A percentile compares a stretch with the other conserved stretches of the same genome.
These are phyloP conservation scores for Populus hybrid DNA, from an alignment of 441 rosid species.

Conservation along the genomic window DNA sequence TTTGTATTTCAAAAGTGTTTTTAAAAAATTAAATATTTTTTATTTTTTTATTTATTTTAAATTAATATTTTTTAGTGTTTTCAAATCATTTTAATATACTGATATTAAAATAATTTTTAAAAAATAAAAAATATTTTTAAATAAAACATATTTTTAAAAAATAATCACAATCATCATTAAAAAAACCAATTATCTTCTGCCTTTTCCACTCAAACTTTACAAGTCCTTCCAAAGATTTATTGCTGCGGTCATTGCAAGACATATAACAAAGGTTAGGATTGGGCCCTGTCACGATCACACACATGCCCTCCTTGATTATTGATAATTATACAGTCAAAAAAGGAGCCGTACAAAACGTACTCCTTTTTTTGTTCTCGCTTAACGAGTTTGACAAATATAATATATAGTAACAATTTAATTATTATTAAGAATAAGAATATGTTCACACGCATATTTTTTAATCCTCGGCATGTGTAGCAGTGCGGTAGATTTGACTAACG, in stretches of 20 bases:
- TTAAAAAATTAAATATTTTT: too few relatives aligned
- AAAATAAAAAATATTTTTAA: too few relatives aligned
- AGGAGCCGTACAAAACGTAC: constrained; percentile 7
- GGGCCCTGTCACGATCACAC: constrained; percentile 1
- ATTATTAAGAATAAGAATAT: not conserved
- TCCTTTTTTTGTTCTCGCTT: not conserved
- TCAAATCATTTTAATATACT: too few relatives aligned
- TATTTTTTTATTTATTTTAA: too few relatives aligned
- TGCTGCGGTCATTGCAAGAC: constrained; percentile 11
- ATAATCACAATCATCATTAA: too few relatives aligned
- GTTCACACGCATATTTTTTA: not conserved
- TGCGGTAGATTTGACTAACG: not conserved
- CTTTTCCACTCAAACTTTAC: too few relatives aligned
- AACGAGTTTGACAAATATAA: not conserved
- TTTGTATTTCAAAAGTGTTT: too few relatives aligned
- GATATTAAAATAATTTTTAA: too few relatives aligned
- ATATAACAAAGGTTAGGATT: not conserved
- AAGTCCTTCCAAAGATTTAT: too few relatives aligned
- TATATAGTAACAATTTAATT: not conserved
- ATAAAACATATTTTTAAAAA: too few relatives aligned
- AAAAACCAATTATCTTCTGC: too few relatives aligned
- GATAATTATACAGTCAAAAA: not conserved
- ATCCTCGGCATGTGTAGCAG: not conserved
- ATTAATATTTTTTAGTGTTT: too few relatives aligned
- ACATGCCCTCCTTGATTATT: not conserved